These are phyloP conservation scores for Amoebophrya sp. DNA, from an alignment of 169 alveolate species.

Conservation along the genomic window DNA sequence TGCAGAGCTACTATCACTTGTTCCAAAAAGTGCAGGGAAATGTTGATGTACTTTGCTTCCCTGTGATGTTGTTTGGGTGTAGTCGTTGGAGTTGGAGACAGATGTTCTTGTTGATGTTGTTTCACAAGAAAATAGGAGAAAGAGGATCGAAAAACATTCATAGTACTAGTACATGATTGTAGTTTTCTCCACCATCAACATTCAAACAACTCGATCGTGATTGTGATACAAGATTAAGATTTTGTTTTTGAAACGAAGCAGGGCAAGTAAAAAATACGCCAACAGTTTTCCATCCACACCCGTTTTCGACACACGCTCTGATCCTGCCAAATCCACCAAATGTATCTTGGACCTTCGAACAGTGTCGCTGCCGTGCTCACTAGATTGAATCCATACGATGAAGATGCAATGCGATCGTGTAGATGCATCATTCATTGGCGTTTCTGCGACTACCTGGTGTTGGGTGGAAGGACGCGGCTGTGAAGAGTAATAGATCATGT, in stretches of 20 bases:
- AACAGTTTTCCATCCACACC: constrained; percentile 54
- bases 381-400: constrained; percentile 80
- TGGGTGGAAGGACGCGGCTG: no score
- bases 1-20: constrained; percentile 49
- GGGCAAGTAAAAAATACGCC: no score
- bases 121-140: neutral
- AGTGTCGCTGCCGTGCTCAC: constrained; percentile 64
- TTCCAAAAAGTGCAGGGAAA: constrained; percentile 49
- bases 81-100: neutral
- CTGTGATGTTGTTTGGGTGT: neutral
- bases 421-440: constrained; percentile 89
- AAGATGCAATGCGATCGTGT: constrained; percentile 91
- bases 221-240: no score
- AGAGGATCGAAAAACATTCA: neutral
- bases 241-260: no score
- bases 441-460: constrained; percentile 84
- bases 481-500: neutral
- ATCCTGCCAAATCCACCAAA: constrained; percentile 89
- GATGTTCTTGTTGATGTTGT: no score
- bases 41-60: constrained; percentile 40
- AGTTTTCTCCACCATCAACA: no score
- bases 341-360: constrained; percentile 79
- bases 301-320: constrained; percentile 81
- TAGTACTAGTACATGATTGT: no score
- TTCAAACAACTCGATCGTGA: no score